phyloP scores from a whole-genome alignment of 108 stramenopile species.

The Fistulifera pelliculosa region DNA sequence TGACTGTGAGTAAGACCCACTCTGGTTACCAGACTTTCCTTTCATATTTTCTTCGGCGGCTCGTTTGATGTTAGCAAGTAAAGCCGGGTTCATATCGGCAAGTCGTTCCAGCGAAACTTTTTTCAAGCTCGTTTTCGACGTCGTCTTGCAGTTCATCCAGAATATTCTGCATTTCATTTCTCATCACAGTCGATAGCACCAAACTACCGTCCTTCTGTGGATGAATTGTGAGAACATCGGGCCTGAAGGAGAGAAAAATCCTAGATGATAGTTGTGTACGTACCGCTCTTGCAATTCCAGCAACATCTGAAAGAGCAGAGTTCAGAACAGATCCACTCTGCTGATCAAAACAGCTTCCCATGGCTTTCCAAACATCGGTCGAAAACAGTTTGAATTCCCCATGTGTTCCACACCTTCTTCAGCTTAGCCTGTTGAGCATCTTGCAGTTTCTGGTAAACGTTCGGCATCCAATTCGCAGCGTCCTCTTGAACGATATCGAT shows the following conservation, averaged over 20 bases:
- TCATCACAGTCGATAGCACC: constrained; percentile 31
- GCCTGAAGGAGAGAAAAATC: too few relatives aligned
- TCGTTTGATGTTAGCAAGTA: constrained; percentile 58
- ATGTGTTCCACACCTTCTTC: constrained; percentile 72
- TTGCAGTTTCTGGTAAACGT: constrained; percentile 47
- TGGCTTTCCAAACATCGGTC: constrained; percentile 41
- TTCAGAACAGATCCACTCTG: constrained; percentile 2
- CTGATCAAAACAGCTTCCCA: constrained; percentile 57
- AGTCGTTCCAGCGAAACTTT: constrained; percentile 79
- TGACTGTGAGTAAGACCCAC: not conserved
- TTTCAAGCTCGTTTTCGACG: constrained; percentile 61
- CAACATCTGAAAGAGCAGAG: constrained; percentile 17
- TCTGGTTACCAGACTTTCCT: not conserved
- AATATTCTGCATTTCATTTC: constrained; percentile 69
- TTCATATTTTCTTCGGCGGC: constrained; percentile 38
- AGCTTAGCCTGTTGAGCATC: constrained; percentile 40
- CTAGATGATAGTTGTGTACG: constrained; percentile 11
- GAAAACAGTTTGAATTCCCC: constrained; percentile 51
- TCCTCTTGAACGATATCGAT: constrained; percentile 59
- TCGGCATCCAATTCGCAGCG: constrained; percentile 54
- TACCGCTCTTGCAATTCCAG: constrained; percentile 36
- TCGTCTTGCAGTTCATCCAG: constrained; percentile 72
- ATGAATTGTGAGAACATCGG: not conserved
- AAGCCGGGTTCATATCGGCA: constrained; percentile 68
- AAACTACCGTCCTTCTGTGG: constrained; percentile 44